Evolutionary conservation across 2,329 filamentous ascomycete genomes (phyloP), one percentile per base, ranked within the genome.

Genomic region (Claviceps lovelessii): DNA sequence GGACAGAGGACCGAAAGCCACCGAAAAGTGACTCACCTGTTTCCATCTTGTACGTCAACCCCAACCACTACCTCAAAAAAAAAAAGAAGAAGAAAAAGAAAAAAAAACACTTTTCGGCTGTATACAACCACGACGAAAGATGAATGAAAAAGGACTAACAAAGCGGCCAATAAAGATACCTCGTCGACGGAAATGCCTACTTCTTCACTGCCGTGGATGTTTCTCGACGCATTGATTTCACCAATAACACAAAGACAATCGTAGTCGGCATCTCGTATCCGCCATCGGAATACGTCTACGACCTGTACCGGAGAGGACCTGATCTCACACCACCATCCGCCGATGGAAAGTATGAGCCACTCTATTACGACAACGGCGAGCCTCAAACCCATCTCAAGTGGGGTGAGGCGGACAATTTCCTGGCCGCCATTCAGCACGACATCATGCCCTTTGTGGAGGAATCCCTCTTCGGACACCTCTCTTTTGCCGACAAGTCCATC

Each of bases 381-480:
- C 61, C 64, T n/a, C 57, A 59, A 0, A 59, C 60, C 5, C 61
- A 64, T 17, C 57, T 65, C 33, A 55, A 51, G 2, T 65, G 66
- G 35, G 73, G 73, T 6, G 73, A 73, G 39, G 75, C 73, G 0
- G 67, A 74, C 49, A 63, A 68, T 7, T 73, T 77, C 28, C 65
- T 76, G 1, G 57, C 66, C 0, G 74, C 75, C 54, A 71, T 77
- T 33, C 63, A 71, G 49, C 63, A 65, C 1, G 63, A 67, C 3
- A 64, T 75, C 3, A 69, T 69, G 52, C 64, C 70, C 0, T 64
- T 68, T 57, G 55, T 67, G 8, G 58, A 66, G 28, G 42, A 55
- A 2, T 58, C 51, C 10, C 59, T 67, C 10, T 66, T 67, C 55
- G 57, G 62, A 4, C 51, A 62, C 42, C 46, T 61, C 17, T 31